Conservation (phyloP, 1,284 basidiomycete genomes). For the Ceratobasidium sp. region DNA sequence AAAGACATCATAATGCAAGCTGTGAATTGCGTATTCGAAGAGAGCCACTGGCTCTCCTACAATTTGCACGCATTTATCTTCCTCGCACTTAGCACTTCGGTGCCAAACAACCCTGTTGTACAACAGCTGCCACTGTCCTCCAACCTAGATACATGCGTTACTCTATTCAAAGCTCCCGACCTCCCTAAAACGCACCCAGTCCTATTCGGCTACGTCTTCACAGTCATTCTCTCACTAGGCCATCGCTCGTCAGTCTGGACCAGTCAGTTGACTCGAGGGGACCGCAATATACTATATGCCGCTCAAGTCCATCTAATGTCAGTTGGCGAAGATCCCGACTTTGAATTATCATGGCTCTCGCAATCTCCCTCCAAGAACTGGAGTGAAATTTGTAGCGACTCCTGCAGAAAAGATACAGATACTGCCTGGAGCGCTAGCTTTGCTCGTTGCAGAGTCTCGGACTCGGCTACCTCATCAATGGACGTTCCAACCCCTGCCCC, state of each 20-base stretch:
- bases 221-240: constrained; percentile 4
- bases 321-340: not conserved
- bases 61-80: no score
- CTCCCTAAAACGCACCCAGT: not conserved
- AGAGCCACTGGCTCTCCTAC: no score
- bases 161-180: not conserved
- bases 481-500: no score
- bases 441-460: no score
- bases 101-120: no score
- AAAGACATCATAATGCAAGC: not conserved
- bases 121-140: not conserved
- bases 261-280: not conserved
- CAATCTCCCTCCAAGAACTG: not conserved
- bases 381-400: no score
- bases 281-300: not conserved
- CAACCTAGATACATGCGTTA: not conserved
- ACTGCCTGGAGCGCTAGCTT: no score
- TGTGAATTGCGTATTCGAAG: no score
- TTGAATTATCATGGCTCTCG: not conserved
- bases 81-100: no score
- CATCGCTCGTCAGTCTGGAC: constrained; percentile 1
- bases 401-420: no score
- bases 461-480: no score
- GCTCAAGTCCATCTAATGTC: not conserved
- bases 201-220: constrained; percentile 4